A percentile compares a stretch with the other conserved stretches of the same genome.
Evolutionary conservation across 164 flowering plant species (phyloP).

Genomic region (Vitis labrusca): DNA sequence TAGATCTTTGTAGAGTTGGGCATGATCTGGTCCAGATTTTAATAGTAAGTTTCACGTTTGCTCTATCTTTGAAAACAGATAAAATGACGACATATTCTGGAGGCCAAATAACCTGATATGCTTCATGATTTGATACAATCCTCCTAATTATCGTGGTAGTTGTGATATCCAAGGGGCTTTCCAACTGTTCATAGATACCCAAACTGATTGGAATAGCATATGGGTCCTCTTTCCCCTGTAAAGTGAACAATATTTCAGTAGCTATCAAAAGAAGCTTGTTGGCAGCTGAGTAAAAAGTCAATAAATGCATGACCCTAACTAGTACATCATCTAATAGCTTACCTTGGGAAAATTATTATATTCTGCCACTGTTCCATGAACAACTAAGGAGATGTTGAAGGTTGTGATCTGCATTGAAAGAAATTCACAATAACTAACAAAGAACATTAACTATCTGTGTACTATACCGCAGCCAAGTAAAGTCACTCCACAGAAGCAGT

Average conservation of each 20-base stretch:
- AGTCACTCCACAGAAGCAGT: not conserved
- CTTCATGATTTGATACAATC: slow-evolving; percentile 92
- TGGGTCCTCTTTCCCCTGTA: slow-evolving; percentile 66
- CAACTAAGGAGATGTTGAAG: slow-evolving; percentile 89
- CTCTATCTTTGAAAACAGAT: not conserved
- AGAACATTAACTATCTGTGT: not conserved
- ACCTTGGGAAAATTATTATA: slow-evolving; percentile 73
- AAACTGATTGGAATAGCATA: slow-evolving; percentile 80
- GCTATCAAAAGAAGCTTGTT: slow-evolving; percentile 10
- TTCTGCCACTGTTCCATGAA: slow-evolving; percentile 94
- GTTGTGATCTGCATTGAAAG: slow-evolving; percentile 72
- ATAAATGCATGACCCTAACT: not conserved
- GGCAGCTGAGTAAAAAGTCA: not conserved
- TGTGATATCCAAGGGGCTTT: slow-evolving; percentile 86
- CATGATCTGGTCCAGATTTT: not conserved
- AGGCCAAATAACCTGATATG: slow-evolving; percentile 64
- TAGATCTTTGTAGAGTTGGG: not conserved
- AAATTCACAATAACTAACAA: not conserved
- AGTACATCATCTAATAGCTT: slow-evolving; percentile 10
- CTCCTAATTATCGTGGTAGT: slow-evolving; percentile 87
- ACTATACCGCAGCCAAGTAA: not conserved
- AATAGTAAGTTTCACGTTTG: not conserved
- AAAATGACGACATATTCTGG: not conserved
- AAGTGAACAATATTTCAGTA: slow-evolving; percentile 7
- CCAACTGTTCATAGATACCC: slow-evolving; percentile 69